Evolutionary conservation across 2,329 filamentous ascomycete genomes (phyloP), one percentile per base, ranked within the genome.

Genomic region (Hypomyces perniciosus): DNA sequence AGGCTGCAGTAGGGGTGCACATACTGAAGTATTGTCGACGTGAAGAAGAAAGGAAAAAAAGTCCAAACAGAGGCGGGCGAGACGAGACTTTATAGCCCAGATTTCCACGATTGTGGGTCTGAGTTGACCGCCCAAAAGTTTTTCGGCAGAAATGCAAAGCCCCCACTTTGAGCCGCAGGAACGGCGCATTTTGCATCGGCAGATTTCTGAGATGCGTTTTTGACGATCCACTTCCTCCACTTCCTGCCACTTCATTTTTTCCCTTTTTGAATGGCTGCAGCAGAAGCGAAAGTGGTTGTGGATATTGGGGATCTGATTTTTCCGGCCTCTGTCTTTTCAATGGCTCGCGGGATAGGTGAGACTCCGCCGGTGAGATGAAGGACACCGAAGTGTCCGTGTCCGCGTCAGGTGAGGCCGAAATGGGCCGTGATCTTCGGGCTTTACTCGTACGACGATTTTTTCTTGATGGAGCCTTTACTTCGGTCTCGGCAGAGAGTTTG

Each of bases 1-100:
- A 13, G 27, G 31, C 30, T 41, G 38, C 42, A 55, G 63, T 64
- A 65, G 65, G 66, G 70, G 68, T 61, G 55, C 49, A 62, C 68
- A 60, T 69, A 75, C 72, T 80, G 71, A 78, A 78, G 76, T 80
- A 80, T 80, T 79, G 77, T 81, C 78, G 78, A 78, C 76, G 72
- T 79, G 68, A 76, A 70, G 71, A 80, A 75, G 71, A 74, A 75
- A 75, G 68, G 63, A 69, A 72, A 67, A 72, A 72, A 60, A 64
- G 56, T 43, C 26, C 51, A 69, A 72, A 68, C 54, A 42, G 34
- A 7, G 56, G 62, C 59, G 58, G 64, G 56, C 51, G 46, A 34
- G 58, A 12, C 8, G 44, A 8, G 28, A 65, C 76, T 71, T 77
- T 52, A 52, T 52, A 52, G 10, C 38, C 9, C 13, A n/a, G 13